Percentiles rank a stretch among this genome's conserved stretches.
These are phyloP conservation scores for Xerocomellus amylosporus DNA, from an alignment of 768 basidiomycete species.

Conservation along the genomic window DNA sequence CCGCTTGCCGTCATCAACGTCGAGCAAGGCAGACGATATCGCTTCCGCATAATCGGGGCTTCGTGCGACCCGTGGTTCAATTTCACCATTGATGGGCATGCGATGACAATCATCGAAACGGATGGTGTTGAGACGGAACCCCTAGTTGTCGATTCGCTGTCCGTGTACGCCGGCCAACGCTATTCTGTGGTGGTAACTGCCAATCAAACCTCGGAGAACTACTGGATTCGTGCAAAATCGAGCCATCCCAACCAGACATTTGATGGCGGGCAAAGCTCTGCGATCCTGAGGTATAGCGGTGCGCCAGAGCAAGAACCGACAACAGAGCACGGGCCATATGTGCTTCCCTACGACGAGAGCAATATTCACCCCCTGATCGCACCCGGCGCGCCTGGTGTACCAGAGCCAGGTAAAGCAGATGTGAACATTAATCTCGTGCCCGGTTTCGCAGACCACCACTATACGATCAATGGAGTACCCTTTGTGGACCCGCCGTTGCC, in stretches of 20 bases:
- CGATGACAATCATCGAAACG: conserved; percentile 39
- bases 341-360: conserved; percentile 14
- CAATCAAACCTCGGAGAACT: conserved; percentile 40
- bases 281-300: conserved; percentile 22
- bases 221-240: conserved; percentile 29
- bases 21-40: conserved; percentile 34
- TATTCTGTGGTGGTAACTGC: conserved; percentile 47
- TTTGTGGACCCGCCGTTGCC: conserved; percentile 13
- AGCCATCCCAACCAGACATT: conserved; percentile 28
- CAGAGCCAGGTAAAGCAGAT: conserved; percentile 24
- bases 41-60: conserved; percentile 37
- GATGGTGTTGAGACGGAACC: conserved; percentile 41
- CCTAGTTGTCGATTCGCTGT: conserved; percentile 36
- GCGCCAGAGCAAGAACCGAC: conserved; percentile 29
- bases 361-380: conserved; percentile 19
- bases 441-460: not conserved
- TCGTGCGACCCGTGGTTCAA: conserved; percentile 34
- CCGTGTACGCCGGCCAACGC: conserved; percentile 41
- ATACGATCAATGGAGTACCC: conserved; percentile 9
- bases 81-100: conserved; percentile 28
- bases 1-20: conserved; percentile 36
- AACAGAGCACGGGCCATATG: conserved; percentile 14
- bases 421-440: conserved; percentile 22
- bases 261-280: conserved; percentile 28
- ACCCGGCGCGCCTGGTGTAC: conserved; percentile 23